Percentiles rank a stretch among this genome's conserved stretches.
Evolutionary conservation across 1,284 basidiomycete genomes (phyloP).

Genomic region (Ceratobasidium sp.): DNA sequence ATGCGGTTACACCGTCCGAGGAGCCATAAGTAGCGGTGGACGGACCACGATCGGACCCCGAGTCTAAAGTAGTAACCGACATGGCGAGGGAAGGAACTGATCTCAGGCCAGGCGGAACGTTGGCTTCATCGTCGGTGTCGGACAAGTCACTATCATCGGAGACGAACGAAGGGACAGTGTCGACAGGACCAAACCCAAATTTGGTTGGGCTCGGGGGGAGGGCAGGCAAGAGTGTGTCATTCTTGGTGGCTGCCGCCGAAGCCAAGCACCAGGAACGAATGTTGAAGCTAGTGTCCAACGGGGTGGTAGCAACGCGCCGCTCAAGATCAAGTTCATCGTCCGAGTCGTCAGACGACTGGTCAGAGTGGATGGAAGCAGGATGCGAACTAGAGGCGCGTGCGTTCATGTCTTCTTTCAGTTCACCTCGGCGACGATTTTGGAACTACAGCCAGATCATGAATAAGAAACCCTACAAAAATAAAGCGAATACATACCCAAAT

Average conservation of each 20-base stretch:
- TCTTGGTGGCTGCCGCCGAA: constrained; percentile 32
- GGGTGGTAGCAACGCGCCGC: constrained; percentile 14
- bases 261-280: constrained; percentile 41
- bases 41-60: constrained; percentile 29
- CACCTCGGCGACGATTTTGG: constrained; percentile 42
- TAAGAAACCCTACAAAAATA: neutral
- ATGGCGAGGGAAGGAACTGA: constrained; percentile 38
- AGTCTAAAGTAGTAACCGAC: constrained; percentile 34
- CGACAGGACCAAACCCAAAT: constrained; percentile 12
- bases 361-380: constrained; percentile 27
- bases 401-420: constrained; percentile 32
- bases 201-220: constrained; percentile 38
- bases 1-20: neutral
- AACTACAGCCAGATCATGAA: constrained; percentile 10
- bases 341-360: constrained; percentile 23
- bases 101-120: neutral
- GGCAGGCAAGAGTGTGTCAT: neutral
- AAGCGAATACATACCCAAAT: constrained; percentile 45
- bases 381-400: constrained; percentile 13
- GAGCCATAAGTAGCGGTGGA: constrained; percentile 13
- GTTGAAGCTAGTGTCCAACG: constrained; percentile 36
- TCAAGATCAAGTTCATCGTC: constrained; percentile 34
- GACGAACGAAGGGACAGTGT: neutral
- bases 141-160: constrained; percentile 39
- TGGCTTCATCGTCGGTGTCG: constrained; percentile 26